Evolutionary conservation across 2,329 filamentous ascomycete genomes (phyloP), one percentile per base, ranked within the genome.

Genomic region (Alternaria sp.): DNA sequence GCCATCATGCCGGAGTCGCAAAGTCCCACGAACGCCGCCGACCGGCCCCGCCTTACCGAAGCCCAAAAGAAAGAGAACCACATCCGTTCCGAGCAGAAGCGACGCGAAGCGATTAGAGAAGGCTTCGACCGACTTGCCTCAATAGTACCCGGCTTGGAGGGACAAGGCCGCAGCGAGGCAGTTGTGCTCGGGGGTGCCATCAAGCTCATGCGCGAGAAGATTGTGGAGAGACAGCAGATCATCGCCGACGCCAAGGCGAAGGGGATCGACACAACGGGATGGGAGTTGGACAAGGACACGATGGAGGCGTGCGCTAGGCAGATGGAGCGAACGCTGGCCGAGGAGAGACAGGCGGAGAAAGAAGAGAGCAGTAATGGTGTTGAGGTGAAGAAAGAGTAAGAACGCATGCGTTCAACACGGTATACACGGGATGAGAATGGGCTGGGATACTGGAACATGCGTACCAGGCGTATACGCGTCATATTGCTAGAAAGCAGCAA

Each of bases 131-230:
- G 89, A 32, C 86, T 97, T 25, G 92, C 92, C 15, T 87, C 90
- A 57, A 85, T 96, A 30, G 92, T 97, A 1, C 93, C 93, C 0
- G 93, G 92, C 0, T 85, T 96, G 57, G 87, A 92, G 72, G 93
- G 93, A 1, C 91, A 94, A 74, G 93, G 91, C 1, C 89, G 93
- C 49, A 96, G 92, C 67, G 93, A 97, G 79, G 92, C 92, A 26
- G 85, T 93, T 17, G 93, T 97, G n/a, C 84, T 97, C 21, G 88
- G 89, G 66, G 79, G 79, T 23, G 83, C 83, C 1, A 80, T 85
- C 58, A 77, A 80, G 49, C 79, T 78, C 70, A 80, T 84, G 74
- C 71, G 77, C 58, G 76, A 82, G 54, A 74, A 83, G 75, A 77
- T 83, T 28, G 66, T 72, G 11, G 70, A 77, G 67, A 73, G 79